A percentile compares a stretch with the other conserved stretches of the same genome.
These are phyloP conservation scores for Aspergillus baeticus DNA, from an alignment of 495 filamentous ascomycete genomes.

Conservation along the genomic window DNA sequence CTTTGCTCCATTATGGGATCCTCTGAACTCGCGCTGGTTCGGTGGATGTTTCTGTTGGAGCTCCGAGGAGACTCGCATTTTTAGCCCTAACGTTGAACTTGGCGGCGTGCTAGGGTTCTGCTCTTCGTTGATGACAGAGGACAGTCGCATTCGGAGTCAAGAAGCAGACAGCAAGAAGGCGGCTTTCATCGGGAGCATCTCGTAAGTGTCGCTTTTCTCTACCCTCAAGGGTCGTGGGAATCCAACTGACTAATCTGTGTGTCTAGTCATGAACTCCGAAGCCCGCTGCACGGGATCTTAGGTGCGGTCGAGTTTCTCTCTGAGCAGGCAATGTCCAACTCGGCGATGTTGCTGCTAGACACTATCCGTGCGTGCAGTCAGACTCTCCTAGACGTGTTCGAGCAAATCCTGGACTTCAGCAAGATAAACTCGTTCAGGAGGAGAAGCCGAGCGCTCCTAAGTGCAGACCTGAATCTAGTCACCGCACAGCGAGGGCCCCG, in stretches of 20 bases:
- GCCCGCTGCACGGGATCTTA: conserved; percentile 62
- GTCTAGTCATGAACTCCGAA: conserved; percentile 60
- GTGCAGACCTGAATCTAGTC: neutral
- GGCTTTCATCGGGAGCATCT: conserved; percentile 66
- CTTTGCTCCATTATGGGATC: conserved; percentile 61
- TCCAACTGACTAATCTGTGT: conserved; percentile 13
- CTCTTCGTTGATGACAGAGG: conserved; percentile 59
- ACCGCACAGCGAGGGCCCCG: neutral
- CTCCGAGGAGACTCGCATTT: conserved; percentile 16
- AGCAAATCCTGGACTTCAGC: conserved; percentile 60
- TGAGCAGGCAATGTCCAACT: conserved; percentile 46
- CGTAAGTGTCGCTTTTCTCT: conserved; percentile 35
- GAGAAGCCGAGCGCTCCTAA: neutral
- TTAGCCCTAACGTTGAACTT: conserved; percentile 23
- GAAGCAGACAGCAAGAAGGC: conserved; percentile 51
- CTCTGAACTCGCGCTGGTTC: conserved; percentile 59
- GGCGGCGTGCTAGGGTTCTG: conserved; percentile 53
- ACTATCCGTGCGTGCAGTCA: conserved; percentile 56
- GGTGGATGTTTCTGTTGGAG: conserved; percentile 58
- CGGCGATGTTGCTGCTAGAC: conserved; percentile 52
- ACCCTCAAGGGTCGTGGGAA: too few species aligned
- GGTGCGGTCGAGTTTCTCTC: conserved; percentile 59
- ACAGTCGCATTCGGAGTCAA: conserved; percentile 47
- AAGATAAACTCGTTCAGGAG: conserved; percentile 49
- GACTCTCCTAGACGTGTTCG: conserved; percentile 64